Base-by-base conservation (phyloP, 768 basidiomycete genomes). In the Saitozyma sp. region DNA sequence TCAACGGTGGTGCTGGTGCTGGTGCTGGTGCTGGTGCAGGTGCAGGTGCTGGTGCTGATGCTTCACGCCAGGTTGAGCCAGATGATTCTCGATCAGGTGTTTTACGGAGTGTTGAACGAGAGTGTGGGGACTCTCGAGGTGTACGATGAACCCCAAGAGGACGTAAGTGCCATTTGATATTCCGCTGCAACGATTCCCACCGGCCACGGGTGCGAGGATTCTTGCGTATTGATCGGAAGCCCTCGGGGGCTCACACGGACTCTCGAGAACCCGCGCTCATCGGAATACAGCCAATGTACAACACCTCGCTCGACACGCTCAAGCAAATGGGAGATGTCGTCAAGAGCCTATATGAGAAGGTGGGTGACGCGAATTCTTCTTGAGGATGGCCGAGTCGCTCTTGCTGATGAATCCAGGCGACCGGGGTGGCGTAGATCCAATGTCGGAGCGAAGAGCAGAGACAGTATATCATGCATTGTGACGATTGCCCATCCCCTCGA, bases 71-170 rank as follows among this genome's bases (percentile, higher is more conserved):
- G 94, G 77, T 81, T 98, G 37, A 92, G 90, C 39, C 95, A 99
- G 77, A 98, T 99, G 95, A 99, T 98, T 65, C 82, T 97, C 43
- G 95, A 97, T 81, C 94, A 94, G 70, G 86, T 94, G 1, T 85
- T 98, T 66, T 86, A 91, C 65, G 95, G 95, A 6, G 93, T 99
- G 1, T 84, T 99, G n/a, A 95, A 98, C 77, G 95, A 98, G 78
- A 92, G 92, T 37, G 85, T 91, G 3, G 93, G 93, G 0, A 93
- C 92, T 73, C 81, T 97, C 54, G 82, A 96, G 55, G 87, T 98
- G n/a, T 97, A 90, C 64, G 91, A 96, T 61, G 84, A 91, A 78
- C 86, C 86, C 0, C 89, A 90, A 71, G 86, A 86, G 11, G 92
- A 96, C 80, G 37, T 19, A 8, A 19, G 13, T 29, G 29, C 29